These are phyloP conservation scores for Dysphania ambrosioides DNA, from an alignment of 148 eudicot genomes.

Conservation along the genomic window DNA sequence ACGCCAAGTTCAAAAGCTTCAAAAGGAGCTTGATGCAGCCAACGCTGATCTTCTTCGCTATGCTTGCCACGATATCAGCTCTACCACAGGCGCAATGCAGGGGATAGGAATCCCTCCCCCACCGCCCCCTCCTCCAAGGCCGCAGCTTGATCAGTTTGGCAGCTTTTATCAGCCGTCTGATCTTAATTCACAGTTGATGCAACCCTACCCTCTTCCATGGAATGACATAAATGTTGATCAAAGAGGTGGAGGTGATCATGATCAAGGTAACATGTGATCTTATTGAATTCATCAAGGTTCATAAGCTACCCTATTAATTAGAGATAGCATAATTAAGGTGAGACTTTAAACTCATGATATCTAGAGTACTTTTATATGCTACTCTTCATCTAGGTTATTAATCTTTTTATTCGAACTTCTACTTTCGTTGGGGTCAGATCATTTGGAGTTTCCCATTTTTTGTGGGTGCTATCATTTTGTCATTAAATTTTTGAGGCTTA, in stretches of 20 bases:
- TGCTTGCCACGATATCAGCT: constrained; percentile 37
- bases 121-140: constrained; percentile 15
- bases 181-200: constrained; percentile 3
- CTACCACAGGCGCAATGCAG: constrained; percentile 15
- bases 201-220: constrained; percentile 18
- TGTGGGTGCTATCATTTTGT: constrained; percentile 5
- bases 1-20: constrained; percentile 65
- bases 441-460: constrained; percentile 17
- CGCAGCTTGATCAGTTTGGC: not conserved
- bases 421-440: not conserved
- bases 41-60: constrained; percentile 56
- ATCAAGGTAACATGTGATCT: constrained; percentile 29
- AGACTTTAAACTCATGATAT: constrained; percentile 15
- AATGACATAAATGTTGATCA: constrained; percentile 26
- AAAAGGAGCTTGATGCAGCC: constrained; percentile 70
- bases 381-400: constrained; percentile 10
- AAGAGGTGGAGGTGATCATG: constrained; percentile 9
- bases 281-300: not conserved
- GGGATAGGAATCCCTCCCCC: constrained; percentile 12
- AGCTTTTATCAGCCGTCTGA: constrained; percentile 11
- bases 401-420: not conserved
- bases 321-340: constrained; percentile 8
- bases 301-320: not conserved
- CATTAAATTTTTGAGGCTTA: constrained; percentile 8
- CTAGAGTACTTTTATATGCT: not conserved